Conservation (phyloP, 345 rosid genomes). For the Barbarea vulgaris region DNA sequence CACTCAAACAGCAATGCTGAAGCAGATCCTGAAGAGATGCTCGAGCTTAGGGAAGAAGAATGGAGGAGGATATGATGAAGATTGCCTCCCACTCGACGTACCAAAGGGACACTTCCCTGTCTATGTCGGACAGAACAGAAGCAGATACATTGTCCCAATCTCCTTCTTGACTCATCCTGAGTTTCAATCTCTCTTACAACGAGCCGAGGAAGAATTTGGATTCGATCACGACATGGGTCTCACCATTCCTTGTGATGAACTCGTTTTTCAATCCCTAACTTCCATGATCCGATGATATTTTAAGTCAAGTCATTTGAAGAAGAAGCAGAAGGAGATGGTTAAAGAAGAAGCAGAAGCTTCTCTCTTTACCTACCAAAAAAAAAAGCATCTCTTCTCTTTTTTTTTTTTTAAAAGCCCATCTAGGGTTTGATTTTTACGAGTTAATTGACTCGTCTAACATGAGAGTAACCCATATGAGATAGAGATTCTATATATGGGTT, state of each 20-base stretch:
- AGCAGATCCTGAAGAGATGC: slow-evolving; percentile 67
- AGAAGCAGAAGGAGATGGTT: slow-evolving; percentile 51
- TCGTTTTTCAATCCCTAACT: slow-evolving; percentile 45
- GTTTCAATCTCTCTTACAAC: slow-evolving; percentile 72
- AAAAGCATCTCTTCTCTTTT: slow-evolving; percentile 25
- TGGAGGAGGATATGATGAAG: slow-evolving; percentile 45
- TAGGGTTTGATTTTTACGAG: slow-evolving; percentile 50
- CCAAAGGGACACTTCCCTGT: slow-evolving; percentile 95
- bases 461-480: slow-evolving; percentile 31
- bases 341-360: slow-evolving; percentile 23
- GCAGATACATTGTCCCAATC: slow-evolving; percentile 90
- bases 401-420: slow-evolving; percentile 40
- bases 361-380: slow-evolving; percentile 7
- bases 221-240: slow-evolving; percentile 87
- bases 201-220: slow-evolving; percentile 94
- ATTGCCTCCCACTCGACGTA: slow-evolving; percentile 72
- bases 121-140: slow-evolving; percentile 84
- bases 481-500: slow-evolving; percentile 37
- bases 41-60: slow-evolving; percentile 69
- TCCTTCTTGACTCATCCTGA: slow-evolving; percentile 79
- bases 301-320: slow-evolving; percentile 33
- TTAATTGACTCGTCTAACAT: slow-evolving; percentile 47
- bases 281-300: slow-evolving; percentile 37
- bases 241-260: slow-evolving; percentile 95
- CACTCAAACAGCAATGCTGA: slow-evolving; percentile 57